Evolutionary conservation across 2,329 filamentous ascomycete species (phyloP), one percentile per base, ranked within the genome.

Genomic region (Beauveria brongniartii): DNA sequence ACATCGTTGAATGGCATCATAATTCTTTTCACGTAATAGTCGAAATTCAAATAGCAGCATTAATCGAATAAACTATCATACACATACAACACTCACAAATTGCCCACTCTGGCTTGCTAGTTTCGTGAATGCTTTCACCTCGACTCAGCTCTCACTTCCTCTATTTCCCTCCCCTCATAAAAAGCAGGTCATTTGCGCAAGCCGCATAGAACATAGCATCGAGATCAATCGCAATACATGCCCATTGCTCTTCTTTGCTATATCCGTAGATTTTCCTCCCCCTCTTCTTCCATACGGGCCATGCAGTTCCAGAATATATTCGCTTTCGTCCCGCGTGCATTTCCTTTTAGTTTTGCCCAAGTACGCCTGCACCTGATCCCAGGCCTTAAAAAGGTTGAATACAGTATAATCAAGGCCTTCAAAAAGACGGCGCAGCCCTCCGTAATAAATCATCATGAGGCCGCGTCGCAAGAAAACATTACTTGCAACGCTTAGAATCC

Each of bases 401-500:
- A 53, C 50, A 59, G 24, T 59, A 59, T 54, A n/a, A 28, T 52
- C 20, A 22, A 52, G 56, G 47, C 37, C 28, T 28, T 20, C 26
- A 4, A 41, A 47, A 14, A 53, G 22, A 43, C 24, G 24, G 57
- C 26, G 26, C 18, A 12, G 20, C 24, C 37, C 41, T 30, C 14
- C 37, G 20, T 54, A 30, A 28, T 54, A 53, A 40, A 6, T 53
- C 37, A 22, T 59, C 41, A 59, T 54, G 40, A 54, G 20, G 41
- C 26, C 28, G 28, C 40, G 20, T 46, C 28, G 9, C 48, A 59
- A 59, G 57, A 54, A 37, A 20, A n/a, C 48, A 47, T 59, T 46
- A 47, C 57, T 59, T 54, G 48, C 6, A 22, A 41, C 5, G 22
- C 58, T 71, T 84, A 86, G 73, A 77, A 84, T 66, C 82, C 82